Conservation (phyloP, 2,329 filamentous ascomycete species). For the Phyllachora maydis region DNA sequence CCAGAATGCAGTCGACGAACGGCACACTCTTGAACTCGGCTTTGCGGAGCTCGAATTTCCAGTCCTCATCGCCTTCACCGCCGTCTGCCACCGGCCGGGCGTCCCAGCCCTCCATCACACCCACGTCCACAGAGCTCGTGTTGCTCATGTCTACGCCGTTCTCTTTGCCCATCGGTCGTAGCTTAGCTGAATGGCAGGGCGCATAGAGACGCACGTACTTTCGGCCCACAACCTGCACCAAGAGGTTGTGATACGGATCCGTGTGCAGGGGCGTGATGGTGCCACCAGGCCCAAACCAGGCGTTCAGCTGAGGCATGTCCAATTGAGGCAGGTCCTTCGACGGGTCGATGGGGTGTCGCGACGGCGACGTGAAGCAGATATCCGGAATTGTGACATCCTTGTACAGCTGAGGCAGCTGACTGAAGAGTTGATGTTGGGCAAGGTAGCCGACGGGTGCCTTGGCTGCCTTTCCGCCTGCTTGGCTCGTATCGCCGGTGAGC, state of each 20-base stretch:
- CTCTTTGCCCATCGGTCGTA: slow-evolving; percentile 43
- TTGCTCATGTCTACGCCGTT: slow-evolving; percentile 80
- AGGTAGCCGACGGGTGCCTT: slow-evolving; percentile 47
- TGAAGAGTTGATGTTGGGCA: slow-evolving; percentile 75
- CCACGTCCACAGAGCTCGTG: slow-evolving; percentile 63
- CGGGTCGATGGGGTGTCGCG: slow-evolving; percentile 23
- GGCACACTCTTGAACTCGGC: slow-evolving; percentile 33
- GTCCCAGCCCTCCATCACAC: slow-evolving; percentile 43
- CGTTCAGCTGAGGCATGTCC: slow-evolving; percentile 54
- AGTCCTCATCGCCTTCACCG: no score
- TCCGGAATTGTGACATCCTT: slow-evolving; percentile 66
- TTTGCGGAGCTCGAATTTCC: slow-evolving; percentile 15
- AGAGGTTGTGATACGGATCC: slow-evolving; percentile 82
- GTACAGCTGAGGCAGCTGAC: slow-evolving; percentile 58
- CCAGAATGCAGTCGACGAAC: slow-evolving; percentile 60
- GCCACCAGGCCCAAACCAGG: slow-evolving; percentile 75
- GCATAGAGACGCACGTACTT: slow-evolving; percentile 88
- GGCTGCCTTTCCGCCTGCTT: no score
- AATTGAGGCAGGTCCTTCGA: slow-evolving; percentile 17
- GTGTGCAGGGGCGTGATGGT: slow-evolving; percentile 90
- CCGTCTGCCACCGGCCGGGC: no score
- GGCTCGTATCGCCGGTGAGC: neutral
- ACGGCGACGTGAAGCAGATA: slow-evolving; percentile 57
- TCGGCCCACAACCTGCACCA: slow-evolving; percentile 70
- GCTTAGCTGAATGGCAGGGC: slow-evolving; percentile 32